Evolutionary conservation across 768 basidiomycete genomes (phyloP), one percentile per base, ranked within the genome.

Genomic region (Auriscalpium microsporum): DNA sequence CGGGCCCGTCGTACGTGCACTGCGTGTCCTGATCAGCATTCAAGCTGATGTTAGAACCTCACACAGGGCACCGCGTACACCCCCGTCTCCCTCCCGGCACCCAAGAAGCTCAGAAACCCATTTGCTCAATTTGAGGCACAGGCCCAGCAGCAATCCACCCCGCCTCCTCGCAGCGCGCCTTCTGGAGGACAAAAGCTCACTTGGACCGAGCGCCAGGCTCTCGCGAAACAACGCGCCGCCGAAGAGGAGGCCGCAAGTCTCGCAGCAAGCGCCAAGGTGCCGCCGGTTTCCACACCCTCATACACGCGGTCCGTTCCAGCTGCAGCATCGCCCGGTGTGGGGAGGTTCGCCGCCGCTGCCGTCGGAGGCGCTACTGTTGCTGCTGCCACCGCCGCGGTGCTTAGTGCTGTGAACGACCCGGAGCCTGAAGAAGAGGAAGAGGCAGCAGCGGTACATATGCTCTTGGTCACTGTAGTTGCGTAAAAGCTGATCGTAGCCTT

Each of bases 171-270:
- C n/a, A 60, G 63, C 8, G 59, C 55, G 60, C 52, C 0, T 53
- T 36, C 16, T 59, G 56, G 74, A 1, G 90, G 90, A 74, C 28
- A 28, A 28, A 94, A 92, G 68, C 68, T 95, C 58, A 95, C 94
- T 0, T 98, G 95, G 95, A 87, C 81, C 56, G 89, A 98, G 68
- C 78, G 94, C 19, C 94, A 97, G 66, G 93, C 90, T 0, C 72
- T 86, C n/a, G 87, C 92, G 1, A 94, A 94, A 75, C 86, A 86
- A 65, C 88, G 91, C 62, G 75, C 78, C 14, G 89, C 85, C 60
- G 91, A 89, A 61, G 94, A 92, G 55, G 84, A 84, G 57, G 73
- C 75, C 9, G 73, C 72, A 47, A 90, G 87, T 63, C 82, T 75
- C 45, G 72, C 74, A 45, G 82, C 84, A 1, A 75, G 75, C 14